phyloP scores from a whole-genome alignment of 768 basidiomycete species.

The Tubosaeta brunneosetosa region DNA sequence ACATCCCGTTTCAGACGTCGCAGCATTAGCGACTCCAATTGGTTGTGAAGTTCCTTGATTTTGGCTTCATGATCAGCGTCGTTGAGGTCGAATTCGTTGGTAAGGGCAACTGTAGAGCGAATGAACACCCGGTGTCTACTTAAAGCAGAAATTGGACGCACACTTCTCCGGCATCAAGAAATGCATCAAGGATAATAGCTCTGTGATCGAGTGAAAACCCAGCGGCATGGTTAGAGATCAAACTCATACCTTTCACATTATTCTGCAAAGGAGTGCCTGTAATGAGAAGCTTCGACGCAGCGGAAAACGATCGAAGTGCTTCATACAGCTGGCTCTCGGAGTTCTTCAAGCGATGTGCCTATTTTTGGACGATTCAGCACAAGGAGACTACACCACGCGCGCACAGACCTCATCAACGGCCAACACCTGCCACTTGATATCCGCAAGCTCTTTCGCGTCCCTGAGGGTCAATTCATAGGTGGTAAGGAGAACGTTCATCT shows the following conservation, averaged over 20 bases:
- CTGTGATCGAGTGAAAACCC: conserved; percentile 37
- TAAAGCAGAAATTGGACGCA: conserved; percentile 33
- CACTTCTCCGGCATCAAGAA: conserved; percentile 99
- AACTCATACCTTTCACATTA: conserved; percentile 85
- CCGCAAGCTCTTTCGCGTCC: conserved; percentile 81
- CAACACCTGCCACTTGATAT: conserved; percentile 96
- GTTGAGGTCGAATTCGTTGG: conserved; percentile 91
- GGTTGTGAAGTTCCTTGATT: conserved; percentile 93
- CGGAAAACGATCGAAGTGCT: conserved; percentile 82
- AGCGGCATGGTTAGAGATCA: conserved; percentile 4
- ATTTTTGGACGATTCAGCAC: conserved; percentile 13
- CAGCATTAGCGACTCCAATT: conserved; percentile 92
- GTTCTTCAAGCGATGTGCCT: conserved; percentile 98
- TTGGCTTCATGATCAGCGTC: conserved; percentile 91
- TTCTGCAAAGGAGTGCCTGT: conserved; percentile 98
- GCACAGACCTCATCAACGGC: conserved; percentile 86
- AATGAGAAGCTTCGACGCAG: conserved; percentile 91
- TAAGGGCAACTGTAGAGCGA: conserved; percentile 64
- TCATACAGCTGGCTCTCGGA: conserved; percentile 97
- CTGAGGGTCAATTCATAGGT: conserved; percentile 95
- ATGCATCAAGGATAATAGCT: conserved; percentile 95
- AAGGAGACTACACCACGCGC: neutral
- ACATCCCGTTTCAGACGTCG: conserved; percentile 94
- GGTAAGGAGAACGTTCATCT: conserved; percentile 95
- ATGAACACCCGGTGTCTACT: conserved; percentile 4